A percentile compares a stretch with the other conserved stretches of the same genome.
These are phyloP conservation scores for Luffa acutangula DNA, from an alignment of 306 rosid species.

Conservation along the genomic window DNA sequence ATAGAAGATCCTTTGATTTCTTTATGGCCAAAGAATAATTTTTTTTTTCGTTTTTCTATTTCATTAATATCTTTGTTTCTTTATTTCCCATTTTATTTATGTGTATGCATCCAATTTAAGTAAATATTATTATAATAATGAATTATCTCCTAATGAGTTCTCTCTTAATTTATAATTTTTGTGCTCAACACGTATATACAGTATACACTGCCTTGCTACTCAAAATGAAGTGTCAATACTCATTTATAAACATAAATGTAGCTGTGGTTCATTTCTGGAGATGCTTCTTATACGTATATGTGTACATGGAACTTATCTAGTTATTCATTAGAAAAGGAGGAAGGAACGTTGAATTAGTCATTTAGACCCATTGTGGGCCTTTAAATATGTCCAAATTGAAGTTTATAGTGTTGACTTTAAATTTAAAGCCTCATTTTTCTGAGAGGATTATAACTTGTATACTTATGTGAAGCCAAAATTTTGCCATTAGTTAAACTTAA, in stretches of 20 bases:
- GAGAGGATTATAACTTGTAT: not conserved
- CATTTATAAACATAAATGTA: too few relatives aligned
- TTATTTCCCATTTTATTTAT: not conserved
- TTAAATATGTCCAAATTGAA: not conserved
- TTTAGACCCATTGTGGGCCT: not conserved
- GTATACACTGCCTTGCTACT: too few relatives aligned
- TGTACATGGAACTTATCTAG: not conserved
- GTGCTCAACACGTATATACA: too few relatives aligned
- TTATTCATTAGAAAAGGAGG: not conserved
- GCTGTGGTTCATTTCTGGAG: not conserved
- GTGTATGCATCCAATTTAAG: not conserved
- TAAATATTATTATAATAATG: too few relatives aligned
- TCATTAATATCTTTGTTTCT: not conserved
- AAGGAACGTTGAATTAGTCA: not conserved
- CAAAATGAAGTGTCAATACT: too few relatives aligned
- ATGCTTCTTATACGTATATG: too few relatives aligned
- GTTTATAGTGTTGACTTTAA: not conserved
- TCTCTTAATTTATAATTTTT: too few relatives aligned
- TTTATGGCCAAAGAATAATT: not conserved
- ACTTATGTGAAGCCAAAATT: not conserved
- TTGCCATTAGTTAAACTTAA: not conserved
- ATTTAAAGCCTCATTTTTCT: not conserved
- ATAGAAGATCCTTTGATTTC: too few relatives aligned
- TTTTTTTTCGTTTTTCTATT: not conserved
- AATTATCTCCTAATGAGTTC: too few relatives aligned